phyloP scores from a whole-genome alignment of 306 rosid genomes.

The Carpinus viminea region DNA sequence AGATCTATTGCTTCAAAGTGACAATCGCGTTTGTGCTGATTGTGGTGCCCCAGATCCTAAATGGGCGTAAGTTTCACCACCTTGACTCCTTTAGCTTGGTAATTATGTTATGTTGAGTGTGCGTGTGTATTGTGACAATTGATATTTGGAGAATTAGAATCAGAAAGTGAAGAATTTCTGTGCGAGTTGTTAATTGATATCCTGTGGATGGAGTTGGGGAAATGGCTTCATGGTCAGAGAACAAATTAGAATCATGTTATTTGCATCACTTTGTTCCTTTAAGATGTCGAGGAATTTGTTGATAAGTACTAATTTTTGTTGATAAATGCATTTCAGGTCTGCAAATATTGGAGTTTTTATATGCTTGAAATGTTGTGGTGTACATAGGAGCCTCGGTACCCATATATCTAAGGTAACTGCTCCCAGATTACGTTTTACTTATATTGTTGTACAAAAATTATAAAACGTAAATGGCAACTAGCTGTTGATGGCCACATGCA shows the following conservation, averaged over 20 bases:
- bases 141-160: slow-evolving; percentile 3
- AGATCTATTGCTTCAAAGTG: slow-evolving; percentile 68
- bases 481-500: background rate
- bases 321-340: slow-evolving; percentile 61
- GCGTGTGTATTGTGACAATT: slow-evolving; percentile 10
- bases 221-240: slow-evolving; percentile 15
- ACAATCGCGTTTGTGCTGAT: slow-evolving; percentile 88
- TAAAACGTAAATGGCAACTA: background rate
- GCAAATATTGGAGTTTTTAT: slow-evolving; percentile 93
- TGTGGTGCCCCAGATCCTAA: slow-evolving; percentile 93
- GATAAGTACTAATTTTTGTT: background rate
- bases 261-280: slow-evolving; percentile 1
- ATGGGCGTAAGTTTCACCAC: slow-evolving; percentile 85
- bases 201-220: slow-evolving; percentile 19
- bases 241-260: background rate
- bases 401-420: slow-evolving; percentile 87
- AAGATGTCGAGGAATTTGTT: slow-evolving; percentile 9
- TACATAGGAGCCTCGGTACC: slow-evolving; percentile 93
- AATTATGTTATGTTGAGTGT: slow-evolving; percentile 11
- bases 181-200: slow-evolving; percentile 22
- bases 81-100: slow-evolving; percentile 3
- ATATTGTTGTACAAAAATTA: slow-evolving; percentile 20
- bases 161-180: background rate
- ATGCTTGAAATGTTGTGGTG: slow-evolving; percentile 96
- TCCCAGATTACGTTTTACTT: slow-evolving; percentile 15